Evolutionary conservation across 2,329 filamentous ascomycete species (phyloP).

Genomic region (Calonectria hongkongensis): DNA sequence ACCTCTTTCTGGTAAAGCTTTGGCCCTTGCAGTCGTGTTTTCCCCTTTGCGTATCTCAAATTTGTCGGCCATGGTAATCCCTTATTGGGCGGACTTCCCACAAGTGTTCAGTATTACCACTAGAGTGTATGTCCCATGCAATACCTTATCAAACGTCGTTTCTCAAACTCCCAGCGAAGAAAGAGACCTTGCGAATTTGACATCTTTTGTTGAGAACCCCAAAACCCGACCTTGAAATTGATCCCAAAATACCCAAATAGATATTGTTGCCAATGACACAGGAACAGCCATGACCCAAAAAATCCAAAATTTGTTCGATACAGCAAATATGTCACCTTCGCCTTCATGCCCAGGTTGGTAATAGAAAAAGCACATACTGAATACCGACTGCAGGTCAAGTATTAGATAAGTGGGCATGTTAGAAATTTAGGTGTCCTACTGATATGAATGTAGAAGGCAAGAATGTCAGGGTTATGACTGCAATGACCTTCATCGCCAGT

Average conservation of each 20-base stretch:
- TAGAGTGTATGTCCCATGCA: too few species aligned
- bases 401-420: background rate
- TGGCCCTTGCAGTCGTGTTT: too few species aligned
- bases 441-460: conserved; percentile 3
- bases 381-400: background rate
- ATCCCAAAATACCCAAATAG: background rate
- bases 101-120: too few species aligned
- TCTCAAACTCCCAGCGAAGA: background rate
- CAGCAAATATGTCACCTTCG: background rate
- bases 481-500: background rate
- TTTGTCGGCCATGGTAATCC: too few species aligned
- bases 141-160: background rate
- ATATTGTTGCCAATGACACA: background rate
- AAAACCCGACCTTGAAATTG: background rate
- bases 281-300: conserved; percentile 4
- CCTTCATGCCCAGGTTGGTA: background rate
- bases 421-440: background rate
- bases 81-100: too few species aligned
- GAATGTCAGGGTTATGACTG: background rate
- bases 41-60: too few species aligned
- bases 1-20: too few species aligned
- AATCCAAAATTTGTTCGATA: conserved; percentile 1
- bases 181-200: background rate
- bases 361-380: background rate
- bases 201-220: background rate